Base-by-base conservation (phyloP, 2,329 filamentous ascomycete species). In the Beauveria bassiana region DNA sequence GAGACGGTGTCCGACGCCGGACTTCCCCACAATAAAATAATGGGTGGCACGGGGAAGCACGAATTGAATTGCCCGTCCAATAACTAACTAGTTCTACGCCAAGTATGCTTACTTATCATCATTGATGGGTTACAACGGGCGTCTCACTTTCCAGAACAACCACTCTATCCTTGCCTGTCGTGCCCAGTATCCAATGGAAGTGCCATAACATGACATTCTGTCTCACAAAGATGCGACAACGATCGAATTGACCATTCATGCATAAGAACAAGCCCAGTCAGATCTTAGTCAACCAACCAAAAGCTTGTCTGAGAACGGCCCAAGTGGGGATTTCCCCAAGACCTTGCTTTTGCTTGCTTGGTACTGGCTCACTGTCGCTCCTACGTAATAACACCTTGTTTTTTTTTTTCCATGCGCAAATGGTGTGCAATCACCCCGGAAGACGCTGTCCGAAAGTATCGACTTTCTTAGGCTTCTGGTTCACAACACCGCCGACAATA, bases 361-460 rank as follows among this genome's bases (percentile, higher is more conserved):
- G 49, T 22, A 22, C 55, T 20, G 28, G 40, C 31, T 42, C 31
- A 31, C 38, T 46, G 8, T 40, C 22, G 34, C 47, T 28, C 7
- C 45, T 43, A 61, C 58, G 50, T 53, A 45, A 43, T 46, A 52
- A 31, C 28, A 59, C 31, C 28, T 28, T 61, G 31, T 18, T 34
- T 34, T 34, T 54, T 54, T 54, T 54, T 61, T 49, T 54, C 26
- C 28, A n/a, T 49, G 47, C 34, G 34, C 49, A 51, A 59, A 59
- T 59, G 47, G 56, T 42, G 56, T 59, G 56, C 14, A 24, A 59
- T 52, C 53, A 26, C 24, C 50, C 43, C 58, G 49, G 58, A 49
- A 61, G 42, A 53, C 50, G 50, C 40, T 54, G 50, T 61, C 58
- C 58, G 58, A 54, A 38, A 47, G 42, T 61, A 61, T 46, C 49